phyloP scores from a whole-genome alignment of 306 rosid genomes.

The Prunus persica region Prunus_persica_NCBIv2 NC_034009.1:43458501-43459000 shows the following conservation, averaged over 20 bases:
- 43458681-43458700: background rate
- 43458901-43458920: no score
- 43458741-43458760: background rate
- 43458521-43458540: slow-evolving; percentile 28
- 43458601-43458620: slow-evolving; percentile 28
- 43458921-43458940: no score
- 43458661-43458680: background rate
- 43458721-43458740: background rate
- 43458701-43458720: background rate
- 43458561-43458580: slow-evolving; percentile 13
- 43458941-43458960: no score
- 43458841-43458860: no score
- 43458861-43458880: no score
- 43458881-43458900: no score
- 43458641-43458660: background rate
- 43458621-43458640: background rate
- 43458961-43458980: no score
- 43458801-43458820: background rate
- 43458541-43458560: slow-evolving; percentile 29
- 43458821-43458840: background rate
- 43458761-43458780: background rate
- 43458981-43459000: no score
- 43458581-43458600: slow-evolving; percentile 22
- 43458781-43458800: background rate
- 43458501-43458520: background rate